A percentile compares a stretch with the other conserved stretches of the same genome.
These are phyloP conservation scores for Chaetomiaceae sp. DNA, from an alignment of 2,329 filamentous ascomycete species.

Conservation along the genomic window DNA sequence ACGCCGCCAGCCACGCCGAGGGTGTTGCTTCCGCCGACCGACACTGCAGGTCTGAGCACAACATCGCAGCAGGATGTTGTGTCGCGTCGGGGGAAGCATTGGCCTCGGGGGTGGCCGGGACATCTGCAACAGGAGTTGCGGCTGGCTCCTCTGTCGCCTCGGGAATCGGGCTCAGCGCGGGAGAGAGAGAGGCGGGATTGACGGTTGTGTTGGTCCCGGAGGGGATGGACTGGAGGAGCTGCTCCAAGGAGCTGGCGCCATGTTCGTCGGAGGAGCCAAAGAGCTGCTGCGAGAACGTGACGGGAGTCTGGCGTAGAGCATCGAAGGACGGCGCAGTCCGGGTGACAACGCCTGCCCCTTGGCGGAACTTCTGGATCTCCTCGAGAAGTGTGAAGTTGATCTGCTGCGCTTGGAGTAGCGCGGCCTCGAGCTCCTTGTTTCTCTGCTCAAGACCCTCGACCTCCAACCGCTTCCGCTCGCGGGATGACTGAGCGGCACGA, in stretches of 20 bases:
- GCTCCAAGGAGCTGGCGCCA: conserved; percentile 33
- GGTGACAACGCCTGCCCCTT: conserved; percentile 33
- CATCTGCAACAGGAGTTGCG: conserved; percentile 21
- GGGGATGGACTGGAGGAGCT: conserved; percentile 37
- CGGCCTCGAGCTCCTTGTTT: conserved; percentile 63
- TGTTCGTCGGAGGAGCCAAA: conserved; percentile 45
- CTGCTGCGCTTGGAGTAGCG: conserved; percentile 54
- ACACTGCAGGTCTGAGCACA: conserved; percentile 99
- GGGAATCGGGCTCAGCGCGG: conserved; percentile 46
- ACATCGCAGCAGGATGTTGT: conserved; percentile 99
- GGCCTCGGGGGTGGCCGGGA: conserved; percentile 25
- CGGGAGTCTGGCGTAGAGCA: conserved; percentile 39
- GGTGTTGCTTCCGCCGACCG: conserved; percentile 65
- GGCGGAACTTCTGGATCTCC: conserved; percentile 44
- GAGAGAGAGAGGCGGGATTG: conserved; percentile 56
- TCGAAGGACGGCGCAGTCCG: conserved; percentile 37
- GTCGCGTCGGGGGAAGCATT: conserved; percentile 72
- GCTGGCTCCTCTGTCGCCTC: conserved; percentile 34
- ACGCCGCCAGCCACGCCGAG: conserved; percentile 36
- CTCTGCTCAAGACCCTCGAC: conserved; percentile 78
- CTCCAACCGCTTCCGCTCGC: conserved; percentile 83
- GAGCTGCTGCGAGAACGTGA: conserved; percentile 54
- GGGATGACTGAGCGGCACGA: conserved; percentile 90
- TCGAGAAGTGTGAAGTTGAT: conserved; percentile 43
- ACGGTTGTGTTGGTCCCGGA: conserved; percentile 41